Evolutionary conservation across 2,329 filamentous ascomycete genomes (phyloP), one percentile per base, ranked within the genome.

Genomic region (Sporothrix luriei): DNA sequence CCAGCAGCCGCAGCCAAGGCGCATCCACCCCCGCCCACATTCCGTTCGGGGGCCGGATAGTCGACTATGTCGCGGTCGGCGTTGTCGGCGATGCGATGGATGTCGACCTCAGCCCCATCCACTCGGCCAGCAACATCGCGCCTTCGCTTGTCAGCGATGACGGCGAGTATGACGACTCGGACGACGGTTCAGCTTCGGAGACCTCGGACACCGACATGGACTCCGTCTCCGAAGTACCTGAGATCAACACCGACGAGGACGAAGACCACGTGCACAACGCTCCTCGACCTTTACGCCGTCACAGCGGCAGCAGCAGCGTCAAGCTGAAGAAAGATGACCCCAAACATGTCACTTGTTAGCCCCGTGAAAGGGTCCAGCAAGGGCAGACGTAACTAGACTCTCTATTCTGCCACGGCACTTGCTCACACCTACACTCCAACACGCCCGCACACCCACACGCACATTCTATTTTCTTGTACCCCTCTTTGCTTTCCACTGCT

Each of bases 111-210:
- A 92, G 89, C 75, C 90, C 90, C 5, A 88, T 88, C 74, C 90
- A 89, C 0, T 80, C 89, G 57, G 84, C 89, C 66, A 91, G 90
- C 77, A 92, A 92, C 78, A 91, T 91, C 73, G 90, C 91, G 10
- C 91, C 91, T 26, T 93, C 90, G 74, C 84, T 94, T 64, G 90
- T 93, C 76, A 92, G 90, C 79, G 91, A 94, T 78, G 90, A 93
- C 76, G 90, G 90, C 74, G 91, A 93, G 76, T 92, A 91, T 75
- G 90, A 91, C 74, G 88, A 90, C 69, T 91, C 89, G 1, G 88
- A 90, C 69, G 87, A 88, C 71, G 85, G 83, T 59, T 90, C 87
- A 4, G 84, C 84, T 55, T 89, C 87, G 4, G 87, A 87, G 33
- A 81, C 81, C 68, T 86, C 84, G 69, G 85, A 88, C 69, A 77